Evolutionary conservation across 2,329 filamentous ascomycete species (phyloP).

Genomic region (Coleophoma crateriformis): DNA sequence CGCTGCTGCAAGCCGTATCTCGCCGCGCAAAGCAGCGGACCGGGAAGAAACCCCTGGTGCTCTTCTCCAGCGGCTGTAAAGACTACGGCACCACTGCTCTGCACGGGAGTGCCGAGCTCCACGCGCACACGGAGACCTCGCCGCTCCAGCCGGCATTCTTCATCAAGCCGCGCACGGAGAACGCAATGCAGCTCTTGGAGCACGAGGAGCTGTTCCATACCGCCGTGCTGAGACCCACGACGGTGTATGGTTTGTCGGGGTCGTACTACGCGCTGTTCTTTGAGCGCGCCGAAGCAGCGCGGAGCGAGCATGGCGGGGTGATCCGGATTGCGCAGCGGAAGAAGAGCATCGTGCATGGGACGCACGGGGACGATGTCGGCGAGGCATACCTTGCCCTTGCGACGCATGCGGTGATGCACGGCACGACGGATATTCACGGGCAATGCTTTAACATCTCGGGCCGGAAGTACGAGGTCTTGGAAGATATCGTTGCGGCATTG

Average conservation of each 20-base stretch:
- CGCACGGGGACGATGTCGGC: slow-evolving; percentile 44
- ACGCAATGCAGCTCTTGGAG: slow-evolving; percentile 31
- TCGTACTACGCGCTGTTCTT: slow-evolving; percentile 21
- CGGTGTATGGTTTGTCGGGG: slow-evolving; percentile 32
- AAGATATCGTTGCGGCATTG: slow-evolving; percentile 32
- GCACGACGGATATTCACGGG: slow-evolving; percentile 25
- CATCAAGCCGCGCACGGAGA: slow-evolving; percentile 25
- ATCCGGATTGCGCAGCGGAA: slow-evolving; percentile 28
- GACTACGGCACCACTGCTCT: slow-evolving; percentile 36
- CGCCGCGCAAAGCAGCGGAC: slow-evolving; percentile 21
- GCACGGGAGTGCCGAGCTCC: slow-evolving; percentile 29
- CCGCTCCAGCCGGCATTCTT: slow-evolving; percentile 28
- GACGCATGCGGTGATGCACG: slow-evolving; percentile 20
- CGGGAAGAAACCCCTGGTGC: slow-evolving; percentile 33
- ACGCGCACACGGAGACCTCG: slow-evolving; percentile 37
- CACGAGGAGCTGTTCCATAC: slow-evolving; percentile 34
- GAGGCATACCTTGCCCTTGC: slow-evolving; percentile 42
- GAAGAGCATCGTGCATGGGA: slow-evolving; percentile 35
- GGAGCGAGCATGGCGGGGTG: slow-evolving; percentile 16
- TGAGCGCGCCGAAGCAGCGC: slow-evolving; percentile 34
- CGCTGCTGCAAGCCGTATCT: slow-evolving; percentile 29
- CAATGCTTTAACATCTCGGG: slow-evolving; percentile 42
- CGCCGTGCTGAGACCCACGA: slow-evolving; percentile 38
- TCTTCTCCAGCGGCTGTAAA: slow-evolving; percentile 43
- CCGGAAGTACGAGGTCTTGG: slow-evolving; percentile 36